These are phyloP conservation scores for Hysterium pulicare DNA, from an alignment of 2,329 filamentous ascomycete genomes.

Conservation along the genomic window DNA sequence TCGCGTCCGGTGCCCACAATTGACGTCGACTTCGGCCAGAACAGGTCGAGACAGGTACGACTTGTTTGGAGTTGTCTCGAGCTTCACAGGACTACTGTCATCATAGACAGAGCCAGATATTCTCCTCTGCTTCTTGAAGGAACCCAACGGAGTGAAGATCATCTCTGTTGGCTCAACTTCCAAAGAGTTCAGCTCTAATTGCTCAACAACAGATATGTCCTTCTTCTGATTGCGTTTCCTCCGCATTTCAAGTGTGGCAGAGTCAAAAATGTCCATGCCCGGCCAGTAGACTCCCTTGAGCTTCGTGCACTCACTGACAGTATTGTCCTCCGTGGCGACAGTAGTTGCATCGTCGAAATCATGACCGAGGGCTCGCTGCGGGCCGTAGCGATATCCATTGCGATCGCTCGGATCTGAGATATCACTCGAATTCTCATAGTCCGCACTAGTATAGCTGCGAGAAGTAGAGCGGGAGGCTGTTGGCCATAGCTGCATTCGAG, in stretches of 20 bases:
- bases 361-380: conserved; percentile 28
- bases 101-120: conserved; percentile 46
- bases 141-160: conserved; percentile 53
- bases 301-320: conserved; percentile 42
- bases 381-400: conserved; percentile 20
- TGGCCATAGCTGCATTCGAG: conserved; percentile 38
- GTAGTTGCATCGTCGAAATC: conserved; percentile 18
- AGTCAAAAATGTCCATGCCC: conserved; percentile 79
- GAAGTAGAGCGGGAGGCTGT: conserved; percentile 33
- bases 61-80: conserved; percentile 28
- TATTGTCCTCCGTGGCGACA: conserved; percentile 17
- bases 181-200: conserved; percentile 63
- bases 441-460: conserved; percentile 34
- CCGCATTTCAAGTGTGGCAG: conserved; percentile 69
- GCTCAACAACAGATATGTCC: conserved; percentile 64
- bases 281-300: conserved; percentile 73
- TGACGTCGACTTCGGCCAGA: conserved; percentile 31
- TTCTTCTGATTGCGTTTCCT: conserved; percentile 77
- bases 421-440: conserved; percentile 37
- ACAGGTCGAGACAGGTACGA: conserved; percentile 22
- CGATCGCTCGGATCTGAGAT: conserved; percentile 33
- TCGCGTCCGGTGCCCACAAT: conserved; percentile 28
- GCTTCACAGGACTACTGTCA: conserved; percentile 34
- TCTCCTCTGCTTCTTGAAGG: conserved; percentile 40
- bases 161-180: conserved; percentile 62